Evolutionary conservation across 371 early-diverging fungal species (phyloP).

Genomic region (Mucor saturninus): DNA sequence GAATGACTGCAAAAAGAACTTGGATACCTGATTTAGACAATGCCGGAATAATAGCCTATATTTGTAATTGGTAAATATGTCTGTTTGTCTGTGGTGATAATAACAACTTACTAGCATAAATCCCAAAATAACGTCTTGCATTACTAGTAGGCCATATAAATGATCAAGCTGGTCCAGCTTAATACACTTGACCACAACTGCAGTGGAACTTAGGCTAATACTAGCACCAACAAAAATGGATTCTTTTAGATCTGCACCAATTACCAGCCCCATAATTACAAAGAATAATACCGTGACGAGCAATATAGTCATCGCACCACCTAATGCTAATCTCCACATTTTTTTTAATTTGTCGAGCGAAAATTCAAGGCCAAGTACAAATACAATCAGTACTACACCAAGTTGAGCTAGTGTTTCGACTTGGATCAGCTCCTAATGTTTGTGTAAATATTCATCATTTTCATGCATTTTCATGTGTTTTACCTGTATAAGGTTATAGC

Average conservation of each 20-base stretch:
- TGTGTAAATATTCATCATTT: constrained; percentile 2
- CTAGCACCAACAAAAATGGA: constrained; percentile 60
- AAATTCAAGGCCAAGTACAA: constrained; percentile 68
- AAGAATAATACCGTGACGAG: constrained; percentile 47
- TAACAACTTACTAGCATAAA: constrained; percentile 55
- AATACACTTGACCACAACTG: constrained; percentile 61
- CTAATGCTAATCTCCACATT: constrained; percentile 59
- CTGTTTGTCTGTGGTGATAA: no score
- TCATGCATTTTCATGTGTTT: not conserved
- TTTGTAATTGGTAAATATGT: not conserved
- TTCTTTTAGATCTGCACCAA: constrained; percentile 51
- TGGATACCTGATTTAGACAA: constrained; percentile 55
- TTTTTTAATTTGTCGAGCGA: constrained; percentile 56
- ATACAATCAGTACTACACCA: constrained; percentile 63
- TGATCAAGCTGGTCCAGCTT: constrained; percentile 51
- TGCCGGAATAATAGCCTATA: constrained; percentile 62
- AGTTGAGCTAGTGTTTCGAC: constrained; percentile 62
- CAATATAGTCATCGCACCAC: constrained; percentile 55
- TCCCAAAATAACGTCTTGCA: constrained; percentile 67
- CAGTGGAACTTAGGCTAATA: constrained; percentile 60
- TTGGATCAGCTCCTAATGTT: constrained; percentile 54
- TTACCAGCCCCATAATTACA: constrained; percentile 40
- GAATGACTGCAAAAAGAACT: constrained; percentile 41
- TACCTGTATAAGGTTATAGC: constrained; percentile 58
- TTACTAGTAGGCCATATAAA: constrained; percentile 55